Conservation (phyloP, 2,329 filamentous ascomycete species). For the Alternaria panax region DNA sequence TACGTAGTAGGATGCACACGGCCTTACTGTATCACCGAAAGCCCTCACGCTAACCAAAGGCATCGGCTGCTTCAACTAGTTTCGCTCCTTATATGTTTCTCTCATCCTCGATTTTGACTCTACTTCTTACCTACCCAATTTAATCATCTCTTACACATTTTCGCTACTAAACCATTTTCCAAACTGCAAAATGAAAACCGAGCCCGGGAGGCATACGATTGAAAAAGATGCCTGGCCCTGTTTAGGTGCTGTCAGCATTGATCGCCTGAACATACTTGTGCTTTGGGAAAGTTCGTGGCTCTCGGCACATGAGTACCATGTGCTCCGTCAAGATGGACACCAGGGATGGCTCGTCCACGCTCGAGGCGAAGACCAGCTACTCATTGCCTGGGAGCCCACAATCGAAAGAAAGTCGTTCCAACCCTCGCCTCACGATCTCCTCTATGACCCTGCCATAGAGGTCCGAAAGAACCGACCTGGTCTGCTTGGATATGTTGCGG, state of each 20-base stretch:
- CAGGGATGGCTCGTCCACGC: slow-evolving; percentile 12
- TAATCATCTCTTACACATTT: slow-evolving; percentile 5
- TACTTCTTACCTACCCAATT: neutral
- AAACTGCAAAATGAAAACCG: slow-evolving; percentile 8
- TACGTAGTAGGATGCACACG: slow-evolving; percentile 3
- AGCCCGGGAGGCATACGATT: neutral
- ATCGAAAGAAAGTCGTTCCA: slow-evolving; percentile 11
- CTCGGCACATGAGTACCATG: slow-evolving; percentile 4
- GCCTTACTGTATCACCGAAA: neutral
- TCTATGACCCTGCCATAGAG: slow-evolving; percentile 7
- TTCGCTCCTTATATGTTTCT: neutral
- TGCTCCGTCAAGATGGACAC: neutral
- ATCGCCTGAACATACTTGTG: slow-evolving; percentile 1
- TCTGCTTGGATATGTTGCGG: slow-evolving; percentile 16
- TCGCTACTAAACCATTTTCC: neutral
- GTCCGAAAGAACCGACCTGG: slow-evolving; percentile 6
- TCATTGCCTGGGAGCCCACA: slow-evolving; percentile 18
- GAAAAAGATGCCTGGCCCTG: slow-evolving; percentile 8
- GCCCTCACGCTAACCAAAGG: neutral
- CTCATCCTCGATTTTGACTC: neutral
- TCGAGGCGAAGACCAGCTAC: slow-evolving; percentile 12
- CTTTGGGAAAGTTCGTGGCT: slow-evolving; percentile 11
- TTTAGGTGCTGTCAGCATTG: slow-evolving; percentile 12
- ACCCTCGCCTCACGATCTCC: neutral
- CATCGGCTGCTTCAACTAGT: too few species aligned